These are phyloP conservation scores for Penicillium tannophilum DNA, from an alignment of 495 filamentous ascomycete species.

Conservation along the genomic window DNA sequence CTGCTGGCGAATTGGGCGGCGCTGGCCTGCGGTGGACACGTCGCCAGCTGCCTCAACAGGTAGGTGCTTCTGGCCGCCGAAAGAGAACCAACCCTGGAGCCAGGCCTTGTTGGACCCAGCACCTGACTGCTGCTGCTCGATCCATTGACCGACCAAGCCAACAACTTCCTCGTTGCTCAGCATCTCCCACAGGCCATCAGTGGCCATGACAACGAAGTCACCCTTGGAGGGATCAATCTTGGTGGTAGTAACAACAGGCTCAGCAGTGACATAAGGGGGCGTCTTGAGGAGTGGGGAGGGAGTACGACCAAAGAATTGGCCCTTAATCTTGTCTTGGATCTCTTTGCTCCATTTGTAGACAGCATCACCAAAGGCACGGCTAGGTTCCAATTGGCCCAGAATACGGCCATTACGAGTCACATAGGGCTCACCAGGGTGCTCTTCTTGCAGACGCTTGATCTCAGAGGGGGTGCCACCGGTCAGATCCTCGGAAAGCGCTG, in stretches of 20 bases:
- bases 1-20: constrained; percentile 76
- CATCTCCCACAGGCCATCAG: constrained; percentile 99
- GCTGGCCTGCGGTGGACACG: constrained; percentile 55
- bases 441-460: constrained; percentile 73
- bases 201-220: constrained; percentile 95
- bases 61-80: constrained; percentile 45
- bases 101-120: constrained; percentile 44
- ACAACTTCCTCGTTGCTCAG: constrained; percentile 98
- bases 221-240: constrained; percentile 87
- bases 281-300: constrained; percentile 75
- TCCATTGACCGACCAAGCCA: constrained; percentile 93
- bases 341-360: constrained; percentile 94
- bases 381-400: constrained; percentile 87
- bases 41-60: constrained; percentile 54
- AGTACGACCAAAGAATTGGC: constrained; percentile 80
- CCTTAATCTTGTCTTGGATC: constrained; percentile 76
- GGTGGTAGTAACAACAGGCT: constrained; percentile 94
- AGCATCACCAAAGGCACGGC: constrained; percentile 92
- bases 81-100: constrained; percentile 53
- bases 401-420: constrained; percentile 87
- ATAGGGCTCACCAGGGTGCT: constrained; percentile 84
- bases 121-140: constrained; percentile 69
- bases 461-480: constrained; percentile 86
- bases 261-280: constrained; percentile 96
- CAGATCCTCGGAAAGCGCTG: constrained; percentile 85